Conservation (phyloP, 176 grass and related monocot genomes). For the Lolium perenne region DNA sequence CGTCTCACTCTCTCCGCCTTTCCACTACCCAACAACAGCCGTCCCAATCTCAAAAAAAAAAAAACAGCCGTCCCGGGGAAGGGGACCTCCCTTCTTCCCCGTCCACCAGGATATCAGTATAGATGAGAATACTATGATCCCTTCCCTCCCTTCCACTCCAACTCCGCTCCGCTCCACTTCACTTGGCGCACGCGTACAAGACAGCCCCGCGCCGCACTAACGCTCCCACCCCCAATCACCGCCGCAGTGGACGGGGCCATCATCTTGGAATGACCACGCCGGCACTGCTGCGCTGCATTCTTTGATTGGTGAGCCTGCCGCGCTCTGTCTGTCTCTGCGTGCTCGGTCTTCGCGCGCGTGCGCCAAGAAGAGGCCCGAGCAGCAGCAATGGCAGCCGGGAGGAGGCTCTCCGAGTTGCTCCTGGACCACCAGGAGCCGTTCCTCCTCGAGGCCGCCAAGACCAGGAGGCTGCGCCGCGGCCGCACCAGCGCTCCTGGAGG, state of each 20-base stretch:
- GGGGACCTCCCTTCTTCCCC: neutral
- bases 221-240: constrained; percentile 9
- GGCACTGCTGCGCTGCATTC: neutral
- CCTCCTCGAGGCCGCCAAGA: constrained; percentile 64
- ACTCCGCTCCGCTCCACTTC: neutral
- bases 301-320: constrained; percentile 7
- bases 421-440: constrained; percentile 98
- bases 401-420: constrained; percentile 93
- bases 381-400: constrained; percentile 46
- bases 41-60: too few species aligned
- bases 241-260: constrained; percentile 12
- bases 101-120: neutral
- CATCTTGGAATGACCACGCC: constrained; percentile 20
- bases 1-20: neutral
- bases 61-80: constrained; percentile 39
- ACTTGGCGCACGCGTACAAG: constrained; percentile 42
- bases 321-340: neutral
- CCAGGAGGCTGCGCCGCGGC: constrained; percentile 7
- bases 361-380: neutral
- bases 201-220: neutral
- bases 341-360: too few species aligned
- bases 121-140: constrained; percentile 46
- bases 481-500: neutral
- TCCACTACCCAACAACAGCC: constrained; percentile 62
- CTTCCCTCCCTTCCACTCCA: neutral